Base-by-base conservation (phyloP, 176 grass and related monocot genomes). In the Juncus effusus region DNA sequence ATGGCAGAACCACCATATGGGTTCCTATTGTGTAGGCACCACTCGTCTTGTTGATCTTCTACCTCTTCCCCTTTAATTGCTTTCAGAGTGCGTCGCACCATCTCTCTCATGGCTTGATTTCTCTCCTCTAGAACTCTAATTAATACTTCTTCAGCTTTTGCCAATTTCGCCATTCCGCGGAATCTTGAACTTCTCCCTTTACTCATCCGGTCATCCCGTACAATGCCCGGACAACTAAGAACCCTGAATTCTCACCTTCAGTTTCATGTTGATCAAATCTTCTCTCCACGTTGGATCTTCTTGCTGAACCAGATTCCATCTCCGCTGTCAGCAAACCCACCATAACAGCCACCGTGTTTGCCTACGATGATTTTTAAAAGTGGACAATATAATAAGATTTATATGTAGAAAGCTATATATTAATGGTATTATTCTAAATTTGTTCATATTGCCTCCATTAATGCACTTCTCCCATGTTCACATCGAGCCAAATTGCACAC, bases 141-240 rank as follows among this genome's bases (percentile, higher is more conserved):
- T 62, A 96, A 67, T 52, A 68, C 85, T 2, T 75, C 76, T 60
- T 88, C 88, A 3, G 79, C 85, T 13, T 85, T 83, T 0, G 79
- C 87, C 1, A 82, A 80, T 65, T 78, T 83, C 47, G 82, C 87
- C 38, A 91, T 83, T 7, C 87, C 82, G 3, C 93, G 93, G 65
- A 97, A 97, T 71, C 88, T 74, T 6, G 91, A 65, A 74, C 85
- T 82, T 10, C 84, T 85, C 38, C 80, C 70, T 75, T 89, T 92
- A 80, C 90, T 97, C 62, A 78, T 80, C n/a, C n/a, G n/a, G n/a
- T n/a, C n/a, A n/a, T 73, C 88, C 80, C 51, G 86, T 74, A 38
- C 8, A 71, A 5, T 10, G 53, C 38, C 2, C n/a, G 14, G 3
- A 10, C n/a, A 3, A 54, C 67, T 51, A 71, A 56, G 38, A 56